A percentile compares a stretch with the other conserved stretches of the same genome.
phyloP scores from a whole-genome alignment of 2,329 filamentous ascomycete genomes.

The Penicillium hesseltinei region DNA sequence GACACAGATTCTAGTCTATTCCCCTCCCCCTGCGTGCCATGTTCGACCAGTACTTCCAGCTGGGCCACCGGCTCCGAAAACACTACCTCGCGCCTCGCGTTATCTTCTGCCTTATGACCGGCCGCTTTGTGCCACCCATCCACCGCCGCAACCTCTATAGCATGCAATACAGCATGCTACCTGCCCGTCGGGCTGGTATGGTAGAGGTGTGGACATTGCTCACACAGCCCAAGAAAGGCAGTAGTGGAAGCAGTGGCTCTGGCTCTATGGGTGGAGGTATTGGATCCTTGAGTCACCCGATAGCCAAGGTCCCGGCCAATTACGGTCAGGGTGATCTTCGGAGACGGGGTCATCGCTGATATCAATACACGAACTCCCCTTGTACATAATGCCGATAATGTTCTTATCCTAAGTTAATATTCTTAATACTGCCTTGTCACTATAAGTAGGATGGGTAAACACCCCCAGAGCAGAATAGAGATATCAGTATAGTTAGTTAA shows the following conservation, averaged over 20 bases:
- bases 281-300: constrained; percentile 25
- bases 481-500: neutral
- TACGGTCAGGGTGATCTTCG: constrained; percentile 34
- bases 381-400: constrained; percentile 13
- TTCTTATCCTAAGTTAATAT: constrained; percentile 1
- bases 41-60: constrained; percentile 96
- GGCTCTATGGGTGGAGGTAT: constrained; percentile 28
- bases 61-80: constrained; percentile 85
- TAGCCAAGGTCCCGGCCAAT: constrained; percentile 34
- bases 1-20: constrained; percentile 61
- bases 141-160: constrained; percentile 93
- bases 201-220: constrained; percentile 80
- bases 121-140: constrained; percentile 90
- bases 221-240: constrained; percentile 47
- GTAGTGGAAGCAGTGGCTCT: constrained; percentile 24
- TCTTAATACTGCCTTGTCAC: neutral
- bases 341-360: constrained; percentile 37
- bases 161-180: constrained; percentile 96
- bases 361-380: neutral
- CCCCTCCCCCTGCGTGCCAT: constrained; percentile 88
- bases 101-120: constrained; percentile 80
- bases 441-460: neutral
- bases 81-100: constrained; percentile 92
- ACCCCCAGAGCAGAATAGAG: neutral
- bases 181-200: constrained; percentile 74